Base-by-base conservation (phyloP, 768 basidiomycete species). In the Galerina sulciceps region DNA sequence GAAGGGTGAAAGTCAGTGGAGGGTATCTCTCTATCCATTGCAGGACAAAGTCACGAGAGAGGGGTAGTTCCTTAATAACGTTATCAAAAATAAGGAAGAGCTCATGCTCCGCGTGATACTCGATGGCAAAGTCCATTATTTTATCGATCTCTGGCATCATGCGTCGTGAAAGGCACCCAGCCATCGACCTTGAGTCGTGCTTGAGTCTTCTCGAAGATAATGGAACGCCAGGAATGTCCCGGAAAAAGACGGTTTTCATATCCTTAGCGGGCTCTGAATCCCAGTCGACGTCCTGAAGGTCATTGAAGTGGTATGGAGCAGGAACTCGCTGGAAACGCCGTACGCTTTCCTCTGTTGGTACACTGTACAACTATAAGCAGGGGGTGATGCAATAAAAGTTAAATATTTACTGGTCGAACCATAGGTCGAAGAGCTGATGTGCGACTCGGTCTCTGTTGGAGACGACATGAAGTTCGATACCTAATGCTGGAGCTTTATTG, bases 371-470 rank as follows among this genome's bases (percentile, higher is more conserved):
- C 3, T 42, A 45, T 58, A 17, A 22, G 9, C 57, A n/a, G 37
- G 41, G 35, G 45, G 20, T 1, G 31, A 37, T 15, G 6, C 20
- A 31, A 31, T 5, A n/a, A 14, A 17, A n/a, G 4, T 35, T 48
- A 8, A 9, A 43, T 6, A 34, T 8, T 69, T 68, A 88, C 87
- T 86, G 84, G 36, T 88, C 84, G 65, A 86, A 85, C 73, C 86
- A 85, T 35, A 88, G 67, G 65, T 90, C 88, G 61, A 90, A 89
- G 0, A 85, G 67, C 69, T 87, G 85, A 64, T 88, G 86, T 0
- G 86, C 84, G 2, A 87, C 74, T 10, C 85, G 80, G 67, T 89
- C 87, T 11, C 87, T 75, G 65, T 88, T 88, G 0, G 88, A 89
- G 10, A 89, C 81, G 4, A 89, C 88, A 65, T 89, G 88, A 8